Base-by-base conservation (phyloP, 2,329 filamentous ascomycete species). In the Neobulgaria alba region DNA sequence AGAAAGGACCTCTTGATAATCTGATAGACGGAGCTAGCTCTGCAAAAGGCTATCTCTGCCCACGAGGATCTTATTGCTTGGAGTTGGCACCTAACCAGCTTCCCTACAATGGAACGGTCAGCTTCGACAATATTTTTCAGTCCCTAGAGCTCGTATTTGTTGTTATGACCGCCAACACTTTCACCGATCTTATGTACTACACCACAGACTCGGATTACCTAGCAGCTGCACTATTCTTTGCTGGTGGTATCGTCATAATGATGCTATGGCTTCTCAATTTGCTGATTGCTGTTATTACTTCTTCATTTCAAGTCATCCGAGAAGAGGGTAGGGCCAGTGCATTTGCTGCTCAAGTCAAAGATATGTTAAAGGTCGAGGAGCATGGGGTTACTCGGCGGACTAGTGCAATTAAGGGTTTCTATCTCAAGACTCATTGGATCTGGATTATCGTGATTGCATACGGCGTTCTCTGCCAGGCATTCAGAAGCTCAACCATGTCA, bases 151-250 rank as follows among this genome's bases (percentile, higher is more conserved):
- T 96, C 43, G 89, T 98, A 2, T 98, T 98, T 58, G 87, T 98
- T 38, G 82, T 98, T 58, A 98, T 98, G 86, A 95, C 87, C 55
- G 90, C 88, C 36, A 98, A 98, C 60, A 98, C 92, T 0, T 98
- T 93, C 63, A 84, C 87, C 1, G 87, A 96, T 61, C 67, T 96
- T 39, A 87, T 98, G 70, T 98, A 98, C 62, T 85, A 87, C 54
- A 88, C 90, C 3, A 88, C 85, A 39, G 79, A 94, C 56, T 93
- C 86, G 18, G 92, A 98, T 60, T 96, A 94, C 55, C 73, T 94
- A 5, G 75, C 85, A 12, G 79, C 88, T 3, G 86, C 89, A 1
- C 67, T 96, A 2, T 98, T 80, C 56, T 82, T 82, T 41, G 78
- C 71, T 18, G 75, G 72, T 10, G 75, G 74, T 17, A 90, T 95